Evolutionary conservation across 192 early-diverging fungal species (phyloP), one percentile per base, ranked within the genome.

Genomic region (Bifiguratus adelaidae): DNA sequence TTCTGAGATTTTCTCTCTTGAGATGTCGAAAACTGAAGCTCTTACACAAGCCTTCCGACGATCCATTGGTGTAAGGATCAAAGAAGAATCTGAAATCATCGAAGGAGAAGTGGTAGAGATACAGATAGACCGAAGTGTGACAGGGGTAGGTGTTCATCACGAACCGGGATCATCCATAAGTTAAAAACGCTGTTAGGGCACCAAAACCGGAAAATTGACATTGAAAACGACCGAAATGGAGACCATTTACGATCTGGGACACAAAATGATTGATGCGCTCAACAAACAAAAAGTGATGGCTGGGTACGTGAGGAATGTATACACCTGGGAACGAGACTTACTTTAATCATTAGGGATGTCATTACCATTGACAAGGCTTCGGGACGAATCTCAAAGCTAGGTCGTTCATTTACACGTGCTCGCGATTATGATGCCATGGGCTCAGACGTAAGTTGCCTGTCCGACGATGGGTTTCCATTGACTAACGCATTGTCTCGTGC

Each of bases 201-300:
- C 88, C 42, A 95, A 97, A 74, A 88, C 89, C 1, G 96, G 96
- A 16, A 99, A 99, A 67, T 68, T 99, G 36, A 99, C 94, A 41
- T 63, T 97, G 25, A 99, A 99, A 73, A 99, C 96, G 21, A 99
- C 94, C 15, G 96, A 99, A 33, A 99, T 99, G 96, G 96, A 99
- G 63, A 99, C 96, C 25, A 85, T 99, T 47, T 99, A 97, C 47
- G 96, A 99, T 63, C 62, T 99, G 49, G 96, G 94, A 6, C 86
- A 95, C 51, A 99, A 99, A 67, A 96, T 99, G 94, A 96, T 99
- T 60, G 89, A 89, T 38, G 77, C 91, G 16, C 61, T 99, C 55
- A 92, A 86, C 64, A 96, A 97, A 71, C 94, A 99, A 52, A 99
- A 99, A 63, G 92, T 96, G 32, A 77, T 88, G 69, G 91, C 91